Evolutionary conservation across 2,329 filamentous ascomycete species (phyloP).

Genomic region (Ophiosphaerella korrae): DNA sequence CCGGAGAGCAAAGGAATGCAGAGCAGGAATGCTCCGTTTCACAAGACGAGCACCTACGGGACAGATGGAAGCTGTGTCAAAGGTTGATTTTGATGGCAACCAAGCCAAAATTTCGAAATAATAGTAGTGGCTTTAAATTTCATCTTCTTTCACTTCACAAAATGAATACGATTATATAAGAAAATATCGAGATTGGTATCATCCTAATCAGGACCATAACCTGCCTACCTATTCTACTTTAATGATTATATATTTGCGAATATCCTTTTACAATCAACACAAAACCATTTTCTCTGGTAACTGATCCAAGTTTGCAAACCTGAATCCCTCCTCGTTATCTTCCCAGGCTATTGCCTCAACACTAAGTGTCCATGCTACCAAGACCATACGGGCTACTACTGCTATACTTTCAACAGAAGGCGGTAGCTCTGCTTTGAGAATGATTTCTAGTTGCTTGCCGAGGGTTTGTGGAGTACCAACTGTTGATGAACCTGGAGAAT

Average conservation of each 20-base stretch:
- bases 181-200: no score
- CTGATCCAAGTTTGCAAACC: conserved; percentile 10
- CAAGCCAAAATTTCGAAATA: no score
- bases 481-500: conserved; percentile 1
- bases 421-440: conserved; percentile 35
- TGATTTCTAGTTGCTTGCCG: conserved; percentile 26
- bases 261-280: conserved; percentile 1
- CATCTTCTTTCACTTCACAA: no score
- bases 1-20: no score
- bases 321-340: conserved; percentile 21
- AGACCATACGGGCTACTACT: conserved; percentile 30
- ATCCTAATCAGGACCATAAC: background rate
- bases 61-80: no score
- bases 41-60: no score
- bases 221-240: background rate
- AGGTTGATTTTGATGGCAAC: no score
- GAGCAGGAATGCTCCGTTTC: no score
- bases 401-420: conserved; percentile 30
- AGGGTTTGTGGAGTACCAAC: conserved; percentile 25
- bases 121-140: no score
- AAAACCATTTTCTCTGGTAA: conserved; percentile 15
- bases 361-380: conserved; percentile 42
- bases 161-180: no score
- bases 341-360: conserved; percentile 34
- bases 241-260: no score